Percentiles rank a stretch among this genome's conserved stretches.
Evolutionary conservation across 2,329 filamentous ascomycete genomes (phyloP).

Genomic region (Pseudocercospora musae): DNA sequence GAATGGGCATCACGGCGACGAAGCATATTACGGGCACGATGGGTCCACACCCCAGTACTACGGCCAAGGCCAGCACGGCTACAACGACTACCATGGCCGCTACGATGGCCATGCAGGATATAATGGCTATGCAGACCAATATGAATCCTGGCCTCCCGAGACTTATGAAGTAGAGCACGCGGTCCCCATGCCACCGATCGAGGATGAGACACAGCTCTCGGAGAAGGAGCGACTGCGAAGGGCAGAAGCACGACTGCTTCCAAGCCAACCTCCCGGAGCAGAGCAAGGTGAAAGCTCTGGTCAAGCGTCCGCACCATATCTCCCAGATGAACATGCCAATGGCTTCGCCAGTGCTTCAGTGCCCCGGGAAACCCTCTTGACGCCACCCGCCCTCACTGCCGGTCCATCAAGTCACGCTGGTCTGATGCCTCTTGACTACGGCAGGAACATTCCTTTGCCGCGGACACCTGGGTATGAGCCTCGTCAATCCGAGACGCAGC

Average conservation of each 20-base stretch:
- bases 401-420: constrained; percentile 5
- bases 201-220: constrained; percentile 60
- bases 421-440: constrained; percentile 9
- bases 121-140: constrained; percentile 15
- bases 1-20: constrained; percentile 1
- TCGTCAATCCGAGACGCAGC: constrained; percentile 4
- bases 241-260: constrained; percentile 75
- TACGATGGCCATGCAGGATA: constrained; percentile 7
- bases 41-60: constrained; percentile 22
- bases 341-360: constrained; percentile 7
- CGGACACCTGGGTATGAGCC: constrained; percentile 19
- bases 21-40: constrained; percentile 25
- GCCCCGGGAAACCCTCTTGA: constrained; percentile 21
- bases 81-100: constrained; percentile 9
- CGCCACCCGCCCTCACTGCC: constrained; percentile 17
- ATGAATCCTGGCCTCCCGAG: constrained; percentile 13
- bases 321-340: constrained; percentile 24
- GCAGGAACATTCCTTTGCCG: constrained; percentile 14
- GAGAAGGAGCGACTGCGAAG: constrained; percentile 79
- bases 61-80: constrained; percentile 1
- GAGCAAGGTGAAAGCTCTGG: constrained; percentile 28
- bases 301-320: constrained; percentile 36
- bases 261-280: constrained; percentile 66
- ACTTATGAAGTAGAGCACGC: constrained; percentile 13
- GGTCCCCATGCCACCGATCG: constrained; percentile 53